Base-by-base conservation (phyloP, 352 stramenopile species). In the Globisporangium nodosum region DNA sequence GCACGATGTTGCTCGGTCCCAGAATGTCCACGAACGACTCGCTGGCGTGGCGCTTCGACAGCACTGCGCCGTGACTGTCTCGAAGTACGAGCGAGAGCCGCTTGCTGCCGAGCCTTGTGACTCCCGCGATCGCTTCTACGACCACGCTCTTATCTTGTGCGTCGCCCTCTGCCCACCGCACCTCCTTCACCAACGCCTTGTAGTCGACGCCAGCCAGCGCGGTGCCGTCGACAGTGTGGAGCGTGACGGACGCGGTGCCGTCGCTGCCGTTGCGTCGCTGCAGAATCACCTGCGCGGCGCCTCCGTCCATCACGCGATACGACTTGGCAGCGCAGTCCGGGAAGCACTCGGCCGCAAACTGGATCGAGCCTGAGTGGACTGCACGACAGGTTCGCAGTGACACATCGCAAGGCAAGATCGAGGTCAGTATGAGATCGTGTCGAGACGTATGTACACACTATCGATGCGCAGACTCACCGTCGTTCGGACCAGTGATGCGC, bases 331-430 rank as follows among this genome's bases (percentile, higher is more conserved):
- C 52, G 35, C 84, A 93, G 24, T 61, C 71, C 3, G 79, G 74
- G 59, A 90, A 91, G 33, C 84, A 93, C n/a, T 81, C 66, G 0
- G 79, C 69, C 33, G 81, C 66, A 11, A 93, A 87, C 55, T 90
- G 81, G 13, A 87, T 56, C 3, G 71, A 61, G 4, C 84, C 84
- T 0, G 69, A 52, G 30, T 59, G 70, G 1, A 71, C 78, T 73
- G 16, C 20, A 66, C 35, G 37, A 1, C 35, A 42, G 7, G 9
- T 11, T 18, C 43, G 12, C 33, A 37, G 9, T 12, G 33, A 37
- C 33, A 37, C 5, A 37, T 12, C 33, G 33, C 24, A 7, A 11
- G 27, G 11, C 21, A 15, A 42, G 39, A 11, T 37, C 33, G 9
- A 37, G 9, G 33, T 40, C 8, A 49, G 1, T 11, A 5, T 27